Evolutionary conservation across 78 protist species (phyloP), one percentile per base, ranked within the genome.

Genomic region (slime mould (Dictyostelium discoideum)): DNA sequence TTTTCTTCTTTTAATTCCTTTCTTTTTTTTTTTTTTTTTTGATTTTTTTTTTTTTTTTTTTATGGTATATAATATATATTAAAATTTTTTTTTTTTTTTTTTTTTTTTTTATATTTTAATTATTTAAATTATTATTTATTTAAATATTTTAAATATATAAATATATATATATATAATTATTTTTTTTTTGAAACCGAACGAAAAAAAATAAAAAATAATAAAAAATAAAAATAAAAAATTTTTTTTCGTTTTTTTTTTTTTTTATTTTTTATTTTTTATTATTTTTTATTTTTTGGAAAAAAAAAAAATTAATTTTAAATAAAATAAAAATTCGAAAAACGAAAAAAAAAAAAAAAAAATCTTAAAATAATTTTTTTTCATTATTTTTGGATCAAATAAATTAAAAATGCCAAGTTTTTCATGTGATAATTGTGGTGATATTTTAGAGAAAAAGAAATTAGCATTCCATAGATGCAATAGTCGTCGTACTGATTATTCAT

Each of bases 391-490:
- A 18, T 11, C n/a, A 76, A 9, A 76, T 18, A 80, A 46, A 24
- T 82, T 11, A 39, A 67, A 3, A 80, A 88, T 88, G 93, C 93
- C 93, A 29, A 46, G 67, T 20, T 88, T 88, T 46, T 88, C 93
- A 46, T 88, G 93, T 88, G 93, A 88, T 42, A 26, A 18, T 14
- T 88, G 93, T 88, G 72, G 84, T 6, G 39, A 79, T 40, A 54
- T 80, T 29, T 65, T 88, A 40, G 83, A 80, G 44, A 88, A 88
- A 67, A 24, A 29, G 10, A 85, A 88, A 46, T 42, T 88, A 1
- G 6, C 37, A 26, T 13, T 37, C 22, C 93, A 88, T 26, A 60
- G 67, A 65, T 80, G 93, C 11, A n/a, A 85, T 22, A 0, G 2
- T 32, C 65, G 65, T 54, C 65, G 65, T 54, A 48, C 86, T 22